Evolutionary conservation across 1,139 yeast genomes (phyloP), one percentile per base, ranked within the genome.

Genomic region (Saccharomyces hybrid): DNA sequence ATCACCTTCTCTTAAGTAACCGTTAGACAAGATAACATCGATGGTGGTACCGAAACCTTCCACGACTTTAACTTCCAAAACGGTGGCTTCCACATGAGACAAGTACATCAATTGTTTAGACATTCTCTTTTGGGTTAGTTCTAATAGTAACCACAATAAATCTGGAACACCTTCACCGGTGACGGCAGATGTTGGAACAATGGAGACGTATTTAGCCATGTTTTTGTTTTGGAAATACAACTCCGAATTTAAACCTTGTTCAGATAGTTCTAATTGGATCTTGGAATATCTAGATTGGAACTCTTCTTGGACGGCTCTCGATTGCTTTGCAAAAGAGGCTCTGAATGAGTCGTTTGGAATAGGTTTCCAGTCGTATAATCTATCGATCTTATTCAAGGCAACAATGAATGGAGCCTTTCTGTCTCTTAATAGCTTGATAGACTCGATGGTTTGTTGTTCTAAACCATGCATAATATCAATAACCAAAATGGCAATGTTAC

Each of bases 161-260:
- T 95, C 99, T 50, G 99, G 99, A 64, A 95, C 95, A 86, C 99
- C 99, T 75, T 95, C 99, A 73, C 99, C 99, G 29, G 98, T 91
- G 51, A 91, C 95, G 56, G 99, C 99, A 58, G 98, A 91, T 12
- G 99, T 93, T 64, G 99, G 99, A 54, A 95, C 96, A 66, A 95
- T 86, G 42, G 98, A 90, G 57, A 95, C 99, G 68, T 86, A 88
- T 72, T 88, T 88, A 57, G 97, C 76, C 80, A 93, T 78, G 75
- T 91, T 93, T 74, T 87, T 88, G 80, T 95, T 95, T 73, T 93
- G 89, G 84, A 79, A 93, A 75, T 95, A 95, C 62, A 93, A 81
- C 75, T 93, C 99, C 53, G 98, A 88, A 78, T 95, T 95, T 76
- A 95, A 86, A 67, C 99, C 99, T 76, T 95, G 99, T 77, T 95